A percentile compares a stretch with the other conserved stretches of the same genome.
phyloP scores from a whole-genome alignment of 441 rosid genomes.

The Gossypium laxum region DNA sequence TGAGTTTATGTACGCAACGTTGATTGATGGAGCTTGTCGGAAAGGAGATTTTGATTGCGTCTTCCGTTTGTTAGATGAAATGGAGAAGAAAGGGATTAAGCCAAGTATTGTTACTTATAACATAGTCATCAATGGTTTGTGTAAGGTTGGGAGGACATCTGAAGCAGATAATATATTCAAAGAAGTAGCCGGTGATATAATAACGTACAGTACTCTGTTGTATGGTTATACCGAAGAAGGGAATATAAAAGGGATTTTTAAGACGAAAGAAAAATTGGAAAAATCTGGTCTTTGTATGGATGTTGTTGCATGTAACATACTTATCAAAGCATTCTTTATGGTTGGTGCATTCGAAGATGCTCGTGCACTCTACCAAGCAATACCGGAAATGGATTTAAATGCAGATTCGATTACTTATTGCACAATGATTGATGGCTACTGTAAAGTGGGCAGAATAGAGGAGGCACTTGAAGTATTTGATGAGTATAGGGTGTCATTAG shows the following conservation, averaged over 20 bases:
- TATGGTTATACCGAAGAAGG: slow-evolving; percentile 51
- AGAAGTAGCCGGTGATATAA: slow-evolving; percentile 42
- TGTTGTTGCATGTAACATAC: slow-evolving; percentile 53
- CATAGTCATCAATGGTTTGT: slow-evolving; percentile 54
- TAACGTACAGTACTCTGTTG: slow-evolving; percentile 56
- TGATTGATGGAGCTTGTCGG: slow-evolving; percentile 58
- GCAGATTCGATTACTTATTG: slow-evolving; percentile 50
- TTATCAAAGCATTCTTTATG: slow-evolving; percentile 56
- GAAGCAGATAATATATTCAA: slow-evolving; percentile 60
- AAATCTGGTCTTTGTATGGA: slow-evolving; percentile 49
- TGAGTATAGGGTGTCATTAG: slow-evolving; percentile 40
- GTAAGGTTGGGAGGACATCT: slow-evolving; percentile 49
- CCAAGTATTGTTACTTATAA: slow-evolving; percentile 51
- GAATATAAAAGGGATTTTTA: slow-evolving; percentile 39
- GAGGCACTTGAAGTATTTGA: slow-evolving; percentile 72
- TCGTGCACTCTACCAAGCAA: slow-evolving; percentile 39
- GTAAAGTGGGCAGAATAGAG: slow-evolving; percentile 48
- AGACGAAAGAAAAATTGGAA: slow-evolving; percentile 40
- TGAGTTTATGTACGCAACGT: slow-evolving; percentile 54
- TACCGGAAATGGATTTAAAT: slow-evolving; percentile 46
- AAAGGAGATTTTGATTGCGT: slow-evolving; percentile 44
- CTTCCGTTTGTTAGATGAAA: slow-evolving; percentile 45
- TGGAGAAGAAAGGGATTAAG: slow-evolving; percentile 57
- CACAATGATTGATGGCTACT: slow-evolving; percentile 48
- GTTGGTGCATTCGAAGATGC: slow-evolving; percentile 72